These are phyloP conservation scores for Flaveria robusta DNA, from an alignment of 129 eudicot species.

Conservation along the genomic window DNA sequence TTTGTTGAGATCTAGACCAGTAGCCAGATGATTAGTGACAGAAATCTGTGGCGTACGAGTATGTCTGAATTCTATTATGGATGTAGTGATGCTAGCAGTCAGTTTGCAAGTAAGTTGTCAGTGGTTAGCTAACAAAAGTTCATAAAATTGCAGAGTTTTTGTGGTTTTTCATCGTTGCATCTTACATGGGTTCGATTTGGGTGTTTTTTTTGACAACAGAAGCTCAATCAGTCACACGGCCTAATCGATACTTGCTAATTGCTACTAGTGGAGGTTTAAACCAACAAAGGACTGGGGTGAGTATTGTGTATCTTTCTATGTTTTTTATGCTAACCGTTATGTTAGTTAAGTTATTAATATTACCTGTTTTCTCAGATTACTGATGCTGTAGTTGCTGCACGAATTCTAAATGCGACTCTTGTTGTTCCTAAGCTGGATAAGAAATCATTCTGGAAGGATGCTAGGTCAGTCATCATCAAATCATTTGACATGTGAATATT, in stretches of 20 bases:
- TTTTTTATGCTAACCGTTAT: background rate
- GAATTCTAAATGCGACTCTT: conserved; percentile 92
- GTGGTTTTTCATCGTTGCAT: background rate
- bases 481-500: background rate
- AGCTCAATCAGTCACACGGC: conserved; percentile 53
- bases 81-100: conserved; percentile 78
- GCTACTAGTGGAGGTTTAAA: conserved; percentile 95
- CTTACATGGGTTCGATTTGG: conserved; percentile 1
- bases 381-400: conserved; percentile 99
- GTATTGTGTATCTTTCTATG: background rate
- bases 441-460: conserved; percentile 94
- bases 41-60: conserved; percentile 66
- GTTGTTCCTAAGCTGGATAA: conserved; percentile 88
- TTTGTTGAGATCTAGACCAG: conserved; percentile 50
- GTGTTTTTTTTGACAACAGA: conserved; percentile 44
- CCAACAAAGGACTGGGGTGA: conserved; percentile 99
- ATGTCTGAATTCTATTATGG: conserved; percentile 63
- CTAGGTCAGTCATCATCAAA: conserved; percentile 54
- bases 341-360: background rate
- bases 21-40: conserved; percentile 43
- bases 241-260: conserved; percentile 74
- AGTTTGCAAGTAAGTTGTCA: conserved; percentile 63
- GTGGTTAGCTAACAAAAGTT: background rate
- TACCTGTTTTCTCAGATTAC: conserved; percentile 56
- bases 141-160: background rate